Evolutionary conservation across 805 yeast species (phyloP).

Genomic region (Schwanniomyces pseudopolymorphus): DNA sequence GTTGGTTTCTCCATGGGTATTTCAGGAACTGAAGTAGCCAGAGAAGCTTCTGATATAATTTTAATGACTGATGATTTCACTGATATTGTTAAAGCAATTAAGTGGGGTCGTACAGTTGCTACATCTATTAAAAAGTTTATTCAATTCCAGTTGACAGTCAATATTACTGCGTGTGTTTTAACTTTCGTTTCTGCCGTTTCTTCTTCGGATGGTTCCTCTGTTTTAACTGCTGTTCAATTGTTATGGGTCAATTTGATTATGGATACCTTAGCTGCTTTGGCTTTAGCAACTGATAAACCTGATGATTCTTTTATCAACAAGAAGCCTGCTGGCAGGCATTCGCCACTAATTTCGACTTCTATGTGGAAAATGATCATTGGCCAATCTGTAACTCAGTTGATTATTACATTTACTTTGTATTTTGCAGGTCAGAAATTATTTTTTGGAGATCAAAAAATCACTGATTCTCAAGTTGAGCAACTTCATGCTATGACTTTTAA

Average conservation of each 20-base stretch:
- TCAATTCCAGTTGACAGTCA: conserved; percentile 95
- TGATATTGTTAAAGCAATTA: conserved; percentile 93
- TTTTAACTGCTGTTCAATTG: conserved; percentile 93
- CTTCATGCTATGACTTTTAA: conserved; percentile 87
- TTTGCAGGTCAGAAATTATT: conserved; percentile 69
- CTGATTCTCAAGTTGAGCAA: conserved; percentile 52
- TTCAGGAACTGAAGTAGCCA: conserved; percentile 97
- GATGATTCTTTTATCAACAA: conserved; percentile 75
- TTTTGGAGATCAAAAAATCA: conserved; percentile 30
- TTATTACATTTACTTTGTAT: conserved; percentile 76
- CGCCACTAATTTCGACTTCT: conserved; percentile 79
- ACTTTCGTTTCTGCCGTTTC: conserved; percentile 95
- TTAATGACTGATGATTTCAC: conserved; percentile 93
- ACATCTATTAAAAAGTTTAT: conserved; percentile 92
- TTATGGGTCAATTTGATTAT: conserved; percentile 96
- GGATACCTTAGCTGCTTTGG: conserved; percentile 98
- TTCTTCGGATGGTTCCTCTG: conserved; percentile 74
- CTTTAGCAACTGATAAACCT: conserved; percentile 96
- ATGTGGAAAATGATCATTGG: conserved; percentile 99
- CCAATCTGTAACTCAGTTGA: conserved; percentile 76
- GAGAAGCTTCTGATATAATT: conserved; percentile 93
- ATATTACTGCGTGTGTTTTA: conserved; percentile 91
- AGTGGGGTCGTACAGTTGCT: conserved; percentile 98
- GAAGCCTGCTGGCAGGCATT: conserved; percentile 79
- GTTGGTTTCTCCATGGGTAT: conserved; percentile 99